Base-by-base conservation (phyloP, 768 basidiomycete species). In the Trametes cubensis region DNA sequence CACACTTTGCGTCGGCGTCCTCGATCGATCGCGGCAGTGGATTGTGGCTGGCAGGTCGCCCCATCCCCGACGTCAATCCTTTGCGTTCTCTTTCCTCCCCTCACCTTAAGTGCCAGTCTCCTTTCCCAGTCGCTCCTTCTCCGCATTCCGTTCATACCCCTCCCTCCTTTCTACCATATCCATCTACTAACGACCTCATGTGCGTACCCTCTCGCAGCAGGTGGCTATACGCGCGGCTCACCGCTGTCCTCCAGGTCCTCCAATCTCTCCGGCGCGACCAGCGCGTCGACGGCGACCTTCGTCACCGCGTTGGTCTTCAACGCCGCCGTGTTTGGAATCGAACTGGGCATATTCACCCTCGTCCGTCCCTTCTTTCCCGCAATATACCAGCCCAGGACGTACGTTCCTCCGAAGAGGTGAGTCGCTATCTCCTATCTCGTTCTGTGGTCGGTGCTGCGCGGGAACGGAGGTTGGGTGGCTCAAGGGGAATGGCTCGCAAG, bases 281-380 rank as follows among this genome's bases (percentile, higher is more conserved):
- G 81, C 56, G 87, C 92, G 60, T 89, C 92, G 30, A 92, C 90
- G 0, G 66, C 80, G 45, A 87, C 91, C 11, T 98, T 98, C 72
- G 73, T 89, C 45, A 89, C 95, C 6, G 90, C 96, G 3, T 82
- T 98, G 47, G 84, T 86, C 18, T 87, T 95, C 80, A 98, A 98
- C 71, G 80, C 78, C 0, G 81, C 81, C 40, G 85, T 93, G 23
- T 91, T 92, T 64, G 87, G 76, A 10, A 80, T 76, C 6, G 90
- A 95, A 75, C 73, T 98, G 54, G 79, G 70, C 5, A 81, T 83
- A 17, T 98, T 97, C 77, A 89, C 94, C n/a, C 60, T 96, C 64
- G 73, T 97, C 28, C 80, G 95, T 44, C 86, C 89, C 13, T 87
- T 85, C 70, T 97, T 98, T 81, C 90, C 88, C 64, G 80, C 87